phyloP scores from a whole-genome alignment of 495 filamentous ascomycete genomes.

The Neurospora sp. region DNA sequence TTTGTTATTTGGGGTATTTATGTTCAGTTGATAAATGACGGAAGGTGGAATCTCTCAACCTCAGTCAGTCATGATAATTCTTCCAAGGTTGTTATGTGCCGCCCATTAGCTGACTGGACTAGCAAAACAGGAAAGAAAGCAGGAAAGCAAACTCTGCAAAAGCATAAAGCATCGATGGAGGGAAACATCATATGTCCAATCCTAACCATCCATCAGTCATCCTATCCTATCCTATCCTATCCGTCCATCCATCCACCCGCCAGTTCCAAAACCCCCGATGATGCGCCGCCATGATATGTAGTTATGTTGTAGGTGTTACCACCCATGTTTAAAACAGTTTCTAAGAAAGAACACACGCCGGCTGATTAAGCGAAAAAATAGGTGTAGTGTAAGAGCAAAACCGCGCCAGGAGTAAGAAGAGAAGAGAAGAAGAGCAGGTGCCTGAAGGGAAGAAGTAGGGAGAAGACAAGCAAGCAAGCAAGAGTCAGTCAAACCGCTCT shows the following conservation, averaged over 20 bases:
- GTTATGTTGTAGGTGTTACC: neutral
- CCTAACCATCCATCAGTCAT: neutral
- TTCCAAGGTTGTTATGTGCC: too few relatives aligned
- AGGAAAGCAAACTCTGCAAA: too few relatives aligned
- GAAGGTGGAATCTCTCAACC: neutral
- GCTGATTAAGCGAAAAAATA: neutral
- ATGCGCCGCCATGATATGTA: neutral
- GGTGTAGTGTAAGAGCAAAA: neutral
- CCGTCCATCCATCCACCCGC: neutral
- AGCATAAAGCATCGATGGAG: too few relatives aligned
- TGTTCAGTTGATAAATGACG: neutral
- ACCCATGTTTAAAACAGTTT: neutral
- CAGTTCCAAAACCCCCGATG: neutral
- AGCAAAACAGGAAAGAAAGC: too few relatives aligned
- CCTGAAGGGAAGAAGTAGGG: neutral
- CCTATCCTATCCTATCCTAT: neutral
- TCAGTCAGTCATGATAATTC: neutral
- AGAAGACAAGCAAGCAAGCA: neutral
- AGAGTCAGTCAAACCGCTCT: slow-evolving; percentile 6
- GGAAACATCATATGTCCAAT: too few relatives aligned
- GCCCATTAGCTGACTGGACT: neutral
- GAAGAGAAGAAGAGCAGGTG: neutral
- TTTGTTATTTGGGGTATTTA: neutral
- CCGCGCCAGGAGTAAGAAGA: neutral
- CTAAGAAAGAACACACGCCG: neutral